phyloP scores from a whole-genome alignment of 805 yeast genomes.

The Wickerhamiella sergipiensis region DNA sequence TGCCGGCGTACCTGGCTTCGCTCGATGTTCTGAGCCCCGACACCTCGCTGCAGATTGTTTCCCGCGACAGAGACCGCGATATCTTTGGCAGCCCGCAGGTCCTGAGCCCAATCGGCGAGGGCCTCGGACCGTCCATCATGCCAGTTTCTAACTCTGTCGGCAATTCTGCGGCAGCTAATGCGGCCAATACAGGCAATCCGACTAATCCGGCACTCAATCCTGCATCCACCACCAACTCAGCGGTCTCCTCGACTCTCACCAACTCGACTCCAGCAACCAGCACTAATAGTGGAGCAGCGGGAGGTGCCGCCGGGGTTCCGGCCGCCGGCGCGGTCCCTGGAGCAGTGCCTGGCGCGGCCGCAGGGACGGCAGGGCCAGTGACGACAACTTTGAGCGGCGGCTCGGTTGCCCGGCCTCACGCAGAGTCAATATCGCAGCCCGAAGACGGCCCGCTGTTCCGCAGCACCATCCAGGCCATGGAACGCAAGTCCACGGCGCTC shows the following conservation, averaged over 20 bases:
- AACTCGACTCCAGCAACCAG: neutral
- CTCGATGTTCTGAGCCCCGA: neutral
- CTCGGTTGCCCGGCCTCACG: conserved; percentile 19
- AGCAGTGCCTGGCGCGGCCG: neutral
- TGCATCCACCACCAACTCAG: neutral
- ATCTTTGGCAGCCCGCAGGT: neutral
- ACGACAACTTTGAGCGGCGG: neutral
- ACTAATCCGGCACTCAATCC: too few species aligned
- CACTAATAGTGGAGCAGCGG: neutral
- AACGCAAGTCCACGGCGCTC: conserved; percentile 24
- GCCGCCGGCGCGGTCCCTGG: too few species aligned
- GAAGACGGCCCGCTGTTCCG: conserved; percentile 34
- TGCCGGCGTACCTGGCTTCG: neutral
- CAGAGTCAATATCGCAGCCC: conserved; percentile 22
- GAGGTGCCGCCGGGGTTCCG: too few species aligned
- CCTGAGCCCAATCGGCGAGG: neutral
- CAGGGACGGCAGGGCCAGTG: neutral
- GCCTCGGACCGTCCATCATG: neutral
- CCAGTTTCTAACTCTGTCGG: too few species aligned
- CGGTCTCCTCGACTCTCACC: neutral
- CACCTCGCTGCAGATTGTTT: neutral
- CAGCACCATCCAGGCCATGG: conserved; percentile 27
- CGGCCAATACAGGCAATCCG: too few species aligned
- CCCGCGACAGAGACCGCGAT: neutral
- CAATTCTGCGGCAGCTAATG: too few species aligned